Evolutionary conservation across 306 rosid genomes (phyloP), one percentile per base, ranked within the genome.

Genomic region (Gynostemma pentaphyllum): DNA sequence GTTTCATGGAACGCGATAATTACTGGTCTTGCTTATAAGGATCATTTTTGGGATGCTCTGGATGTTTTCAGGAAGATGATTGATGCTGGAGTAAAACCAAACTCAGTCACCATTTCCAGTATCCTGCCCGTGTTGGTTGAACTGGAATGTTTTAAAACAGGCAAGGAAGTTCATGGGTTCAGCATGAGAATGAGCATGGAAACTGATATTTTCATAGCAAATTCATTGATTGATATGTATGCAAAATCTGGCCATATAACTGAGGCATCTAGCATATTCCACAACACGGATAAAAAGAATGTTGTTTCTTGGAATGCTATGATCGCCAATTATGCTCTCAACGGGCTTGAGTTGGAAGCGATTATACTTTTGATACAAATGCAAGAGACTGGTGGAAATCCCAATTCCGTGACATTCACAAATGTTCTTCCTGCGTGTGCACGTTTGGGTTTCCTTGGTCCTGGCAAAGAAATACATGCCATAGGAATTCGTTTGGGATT

Each of bases 391-490:
- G 89, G 86, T 26, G 85, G 76, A 77, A 65, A 62, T 57, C 92
- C 95, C 18, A 91, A 83, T 74, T 44, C 78, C 40, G 82, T 87
- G 27, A 83, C 96, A 64, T 80, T 85, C 75, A 87, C 96, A 39
- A 91, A 85, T 72, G 86, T 83, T 74, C 96, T 87, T 68, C 96
- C 95, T 10, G 96, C 91, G 9, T 91, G 95, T 79, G 79, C 95
- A 41, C 80, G 89, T 61, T 75, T 80, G 72, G 84, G 96, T 77
- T 80, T 60, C 64, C 74, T 75, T 67, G 72, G 56, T 57, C 68
- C 75, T 16, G 96, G 96, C 50, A 85, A 80, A 72, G 97, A 87
- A 82, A 81, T 83, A 66, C 97, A 91, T 48, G 86, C 95, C 61
- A 75, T 76, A 72, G 74, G 73, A 66, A 67, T 82, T 57, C 89